phyloP scores from a whole-genome alignment of 495 filamentous ascomycete genomes.

The Penicillium angulare region DNA sequence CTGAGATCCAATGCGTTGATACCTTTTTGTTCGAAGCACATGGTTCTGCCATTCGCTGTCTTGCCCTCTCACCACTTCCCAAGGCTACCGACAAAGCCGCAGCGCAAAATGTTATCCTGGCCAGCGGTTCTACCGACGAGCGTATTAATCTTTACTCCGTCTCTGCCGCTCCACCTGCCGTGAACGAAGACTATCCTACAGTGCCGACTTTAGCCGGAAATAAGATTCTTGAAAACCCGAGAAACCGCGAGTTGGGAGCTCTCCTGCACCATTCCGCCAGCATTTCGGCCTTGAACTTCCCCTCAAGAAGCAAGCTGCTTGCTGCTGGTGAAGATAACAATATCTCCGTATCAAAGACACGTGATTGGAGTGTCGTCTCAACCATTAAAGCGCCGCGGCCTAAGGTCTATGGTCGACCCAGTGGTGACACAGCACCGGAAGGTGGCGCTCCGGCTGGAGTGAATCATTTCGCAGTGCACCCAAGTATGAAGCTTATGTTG shows the following conservation, averaged over 20 bases:
- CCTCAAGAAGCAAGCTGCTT: slow-evolving; percentile 82
- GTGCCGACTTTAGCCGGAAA: slow-evolving; percentile 64
- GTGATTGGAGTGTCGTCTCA: slow-evolving; percentile 89
- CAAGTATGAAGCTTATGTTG: slow-evolving; percentile 93
- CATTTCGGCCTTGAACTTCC: slow-evolving; percentile 76
- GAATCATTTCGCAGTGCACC: slow-evolving; percentile 94
- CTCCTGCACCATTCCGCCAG: slow-evolving; percentile 81
- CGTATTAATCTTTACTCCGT: slow-evolving; percentile 92
- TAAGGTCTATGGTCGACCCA: slow-evolving; percentile 77
- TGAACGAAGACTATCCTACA: slow-evolving; percentile 43
- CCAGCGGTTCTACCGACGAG: slow-evolving; percentile 88
- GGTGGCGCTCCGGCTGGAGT: slow-evolving; percentile 85
- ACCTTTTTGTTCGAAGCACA: slow-evolving; percentile 96
- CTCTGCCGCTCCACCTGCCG: slow-evolving; percentile 61
- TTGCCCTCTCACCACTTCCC: slow-evolving; percentile 81
- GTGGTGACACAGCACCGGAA: slow-evolving; percentile 83
- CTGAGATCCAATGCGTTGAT: slow-evolving; percentile 71
- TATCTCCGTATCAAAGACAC: slow-evolving; percentile 78
- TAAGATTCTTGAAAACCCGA: slow-evolving; percentile 73
- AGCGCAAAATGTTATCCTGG: slow-evolving; percentile 75
- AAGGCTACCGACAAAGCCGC: slow-evolving; percentile 46
- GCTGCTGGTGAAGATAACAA: slow-evolving; percentile 81
- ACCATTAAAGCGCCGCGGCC: slow-evolving; percentile 87
- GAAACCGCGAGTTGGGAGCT: slow-evolving; percentile 83
- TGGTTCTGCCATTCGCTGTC: slow-evolving; percentile 80